A percentile compares a stretch with the other conserved stretches of the same genome.
phyloP scores from a whole-genome alignment of 768 basidiomycete species.

The Fomitopsis pulvina region DNA sequence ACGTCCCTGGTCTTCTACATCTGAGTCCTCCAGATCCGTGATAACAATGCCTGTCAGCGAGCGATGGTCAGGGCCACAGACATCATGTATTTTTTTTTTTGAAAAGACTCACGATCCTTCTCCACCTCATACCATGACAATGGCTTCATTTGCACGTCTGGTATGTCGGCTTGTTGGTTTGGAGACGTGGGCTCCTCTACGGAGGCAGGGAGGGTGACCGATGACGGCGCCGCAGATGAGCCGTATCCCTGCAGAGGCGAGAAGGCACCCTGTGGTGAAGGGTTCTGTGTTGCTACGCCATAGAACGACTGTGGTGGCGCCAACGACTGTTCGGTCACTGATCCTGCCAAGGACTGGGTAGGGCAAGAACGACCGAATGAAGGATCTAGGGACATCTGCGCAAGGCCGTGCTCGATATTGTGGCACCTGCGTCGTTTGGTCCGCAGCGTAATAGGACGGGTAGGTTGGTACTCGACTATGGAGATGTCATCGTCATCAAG shows the following conservation, averaged over 20 bases:
- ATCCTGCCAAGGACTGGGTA: neutral
- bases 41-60: conserved; percentile 55
- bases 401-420: conserved; percentile 50
- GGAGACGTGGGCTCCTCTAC: conserved; percentile 35
- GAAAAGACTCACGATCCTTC: conserved; percentile 49
- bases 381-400: conserved; percentile 36
- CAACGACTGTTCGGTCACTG: neutral
- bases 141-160: conserved; percentile 58
- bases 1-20: conserved; percentile 21
- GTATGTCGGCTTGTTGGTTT: conserved; percentile 19
- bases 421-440: conserved; percentile 40
- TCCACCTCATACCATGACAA: conserved; percentile 66
- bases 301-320: neutral
- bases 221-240: neutral
- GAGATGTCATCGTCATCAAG: conserved; percentile 15
- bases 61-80: neutral
- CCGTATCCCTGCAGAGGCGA: neutral
- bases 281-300: neutral
- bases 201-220: conserved; percentile 26
- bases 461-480: conserved; percentile 4
- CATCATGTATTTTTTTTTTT: too few species aligned
- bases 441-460: conserved; percentile 11
- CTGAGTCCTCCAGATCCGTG: conserved; percentile 40
- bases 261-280: neutral
- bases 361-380: neutral